phyloP scores from a whole-genome alignment of 192 early-diverging fungal species.

The Linnemannia zychae region DNA sequence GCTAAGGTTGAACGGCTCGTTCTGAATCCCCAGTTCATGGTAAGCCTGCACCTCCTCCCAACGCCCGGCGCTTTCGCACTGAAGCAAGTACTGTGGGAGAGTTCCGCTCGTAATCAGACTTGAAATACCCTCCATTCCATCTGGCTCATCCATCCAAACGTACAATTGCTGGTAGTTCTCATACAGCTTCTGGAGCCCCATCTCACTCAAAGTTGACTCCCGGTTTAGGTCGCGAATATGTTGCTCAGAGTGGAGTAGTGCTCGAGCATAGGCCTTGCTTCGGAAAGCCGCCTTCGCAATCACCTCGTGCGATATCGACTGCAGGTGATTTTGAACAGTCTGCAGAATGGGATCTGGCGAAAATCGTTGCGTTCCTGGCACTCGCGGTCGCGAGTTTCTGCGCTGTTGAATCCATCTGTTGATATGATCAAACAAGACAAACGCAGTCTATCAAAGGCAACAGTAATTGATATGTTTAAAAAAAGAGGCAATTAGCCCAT shows the following conservation, averaged over 20 bases:
- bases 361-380: conserved; percentile 15
- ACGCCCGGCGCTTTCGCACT: conserved; percentile 70
- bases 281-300: conserved; percentile 74
- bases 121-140: conserved; percentile 77
- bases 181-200: conserved; percentile 54
- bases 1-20: conserved; percentile 55
- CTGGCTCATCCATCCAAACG: conserved; percentile 74
- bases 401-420: conserved; percentile 61
- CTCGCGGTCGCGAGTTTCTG: conserved; percentile 15
- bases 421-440: conserved; percentile 52
- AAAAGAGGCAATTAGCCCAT: background rate
- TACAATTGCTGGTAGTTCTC: conserved; percentile 73
- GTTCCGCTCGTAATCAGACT: conserved; percentile 63
- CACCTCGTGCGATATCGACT: conserved; percentile 69
- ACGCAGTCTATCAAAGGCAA: conserved; percentile 39
- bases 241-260: conserved; percentile 78
- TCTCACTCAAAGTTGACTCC: conserved; percentile 16
- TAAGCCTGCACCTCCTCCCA: conserved; percentile 79
- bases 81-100: conserved; percentile 74
- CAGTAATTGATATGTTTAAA: background rate
- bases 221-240: conserved; percentile 63
- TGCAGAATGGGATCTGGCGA: conserved; percentile 6
- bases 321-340: conserved; percentile 64
- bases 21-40: conserved; percentile 68
- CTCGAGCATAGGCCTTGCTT: conserved; percentile 75